Percentiles rank a stretch among this genome's conserved stretches.
These are phyloP conservation scores for Fusarium napiforme DNA, from an alignment of 2,329 filamentous ascomycete species.

Conservation along the genomic window DNA sequence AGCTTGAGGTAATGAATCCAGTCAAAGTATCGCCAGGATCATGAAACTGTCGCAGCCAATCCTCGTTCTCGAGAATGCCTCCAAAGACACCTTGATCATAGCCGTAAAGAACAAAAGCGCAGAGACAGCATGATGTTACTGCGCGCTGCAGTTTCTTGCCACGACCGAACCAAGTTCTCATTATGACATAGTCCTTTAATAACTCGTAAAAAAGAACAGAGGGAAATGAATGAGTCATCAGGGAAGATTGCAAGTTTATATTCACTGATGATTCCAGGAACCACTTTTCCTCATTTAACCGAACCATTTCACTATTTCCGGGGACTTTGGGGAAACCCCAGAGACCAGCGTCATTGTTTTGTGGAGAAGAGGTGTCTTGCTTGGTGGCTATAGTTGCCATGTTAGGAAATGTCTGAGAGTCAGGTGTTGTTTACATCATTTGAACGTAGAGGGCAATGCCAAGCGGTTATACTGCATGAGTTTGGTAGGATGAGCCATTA, in stretches of 20 bases:
- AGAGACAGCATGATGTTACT: constrained; percentile 39
- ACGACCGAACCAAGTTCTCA: constrained; percentile 40
- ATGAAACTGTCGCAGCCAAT: constrained; percentile 53
- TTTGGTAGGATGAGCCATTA: background rate
- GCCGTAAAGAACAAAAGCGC: constrained; percentile 49
- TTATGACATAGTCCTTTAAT: background rate
- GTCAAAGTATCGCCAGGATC: constrained; percentile 44
- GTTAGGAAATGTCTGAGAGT: background rate
- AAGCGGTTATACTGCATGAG: background rate
- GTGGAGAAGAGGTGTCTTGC: background rate
- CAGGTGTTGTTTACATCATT: background rate
- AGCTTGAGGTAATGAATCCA: constrained; percentile 48
- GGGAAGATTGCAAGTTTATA: background rate
- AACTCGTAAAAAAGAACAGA: background rate
- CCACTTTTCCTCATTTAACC: background rate
- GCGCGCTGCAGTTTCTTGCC: constrained; percentile 39
- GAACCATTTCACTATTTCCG: background rate
- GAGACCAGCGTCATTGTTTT: background rate
- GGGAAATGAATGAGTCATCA: rapidly evolving
- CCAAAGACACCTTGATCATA: constrained; percentile 63
- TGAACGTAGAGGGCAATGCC: background rate
- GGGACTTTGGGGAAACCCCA: background rate
- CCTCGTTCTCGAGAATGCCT: constrained; percentile 57
- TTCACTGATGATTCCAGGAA: background rate
- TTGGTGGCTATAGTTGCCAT: background rate